A percentile compares a stretch with the other conserved stretches of the same genome.
phyloP scores from a whole-genome alignment of 495 filamentous ascomycete species.

The Hypoxylon crocopeplum region DNA sequence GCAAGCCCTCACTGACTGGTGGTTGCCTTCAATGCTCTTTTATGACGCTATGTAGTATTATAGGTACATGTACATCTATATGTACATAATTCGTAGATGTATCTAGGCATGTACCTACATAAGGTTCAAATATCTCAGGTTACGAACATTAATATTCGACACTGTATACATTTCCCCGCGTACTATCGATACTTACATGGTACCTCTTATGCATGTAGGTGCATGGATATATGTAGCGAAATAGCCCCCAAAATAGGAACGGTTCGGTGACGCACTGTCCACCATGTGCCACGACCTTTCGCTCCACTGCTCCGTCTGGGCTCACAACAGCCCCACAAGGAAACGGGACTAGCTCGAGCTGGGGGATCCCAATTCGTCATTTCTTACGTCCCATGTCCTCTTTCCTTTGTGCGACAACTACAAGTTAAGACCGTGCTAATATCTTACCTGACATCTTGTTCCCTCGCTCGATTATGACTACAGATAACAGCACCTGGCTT shows the following conservation, averaged over 20 bases:
- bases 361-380: no score
- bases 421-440: no score
- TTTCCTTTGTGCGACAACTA: no score
- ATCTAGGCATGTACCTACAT: constrained; percentile 1
- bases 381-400: no score
- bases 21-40: background rate
- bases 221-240: background rate
- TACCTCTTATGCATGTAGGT: background rate
- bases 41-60: background rate
- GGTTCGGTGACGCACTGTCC: constrained; percentile 33
- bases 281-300: background rate
- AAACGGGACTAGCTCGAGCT: no score
- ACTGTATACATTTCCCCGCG: constrained; percentile 1
- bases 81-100: background rate
- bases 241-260: constrained; percentile 19
- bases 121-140: background rate
- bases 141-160: background rate
- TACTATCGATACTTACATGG: background rate
- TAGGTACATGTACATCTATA: background rate
- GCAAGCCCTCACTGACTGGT: constrained; percentile 3
- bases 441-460: no score
- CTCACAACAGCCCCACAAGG: no score
- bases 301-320: no score
- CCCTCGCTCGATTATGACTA: no score
- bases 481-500: no score